phyloP scores from a whole-genome alignment of 208 protist genomes.

The Leishmania major region DNA sequence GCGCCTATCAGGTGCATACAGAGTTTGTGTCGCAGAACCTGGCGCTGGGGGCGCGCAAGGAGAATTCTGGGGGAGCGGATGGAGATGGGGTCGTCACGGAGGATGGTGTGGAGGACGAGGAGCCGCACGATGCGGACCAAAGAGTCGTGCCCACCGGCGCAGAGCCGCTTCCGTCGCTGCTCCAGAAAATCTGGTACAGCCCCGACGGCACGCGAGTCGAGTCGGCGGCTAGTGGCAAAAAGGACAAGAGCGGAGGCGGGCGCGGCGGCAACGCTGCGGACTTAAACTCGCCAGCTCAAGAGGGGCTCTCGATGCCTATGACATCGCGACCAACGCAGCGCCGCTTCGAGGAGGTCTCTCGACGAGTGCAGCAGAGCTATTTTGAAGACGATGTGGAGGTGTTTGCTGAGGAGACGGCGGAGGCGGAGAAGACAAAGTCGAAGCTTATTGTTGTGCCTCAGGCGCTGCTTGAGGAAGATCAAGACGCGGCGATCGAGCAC shows the following conservation, averaged over 20 bases:
- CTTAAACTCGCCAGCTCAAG: slow-evolving; percentile 11
- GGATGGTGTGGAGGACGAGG: slow-evolving; percentile 8
- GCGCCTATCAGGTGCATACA: slow-evolving; percentile 77
- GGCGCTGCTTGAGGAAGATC: slow-evolving; percentile 26
- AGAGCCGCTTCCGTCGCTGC: slow-evolving; percentile 62
- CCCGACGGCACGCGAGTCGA: slow-evolving; percentile 52
- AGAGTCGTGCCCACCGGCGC: slow-evolving; percentile 37
- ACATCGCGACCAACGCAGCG: slow-evolving; percentile 25
- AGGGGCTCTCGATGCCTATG: slow-evolving; percentile 15
- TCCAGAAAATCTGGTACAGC: slow-evolving; percentile 89
- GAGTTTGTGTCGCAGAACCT: slow-evolving; percentile 85
- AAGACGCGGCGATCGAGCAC: slow-evolving; percentile 9
- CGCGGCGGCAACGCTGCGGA: slow-evolving; percentile 6
- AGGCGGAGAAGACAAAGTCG: slow-evolving; percentile 16
- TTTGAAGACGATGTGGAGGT: slow-evolving; percentile 78
- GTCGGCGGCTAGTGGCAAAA: slow-evolving; percentile 8
- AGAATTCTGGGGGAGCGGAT: slow-evolving; percentile 17
- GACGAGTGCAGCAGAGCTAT: slow-evolving; percentile 87
- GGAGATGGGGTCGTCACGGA: neutral
- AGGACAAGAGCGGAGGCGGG: slow-evolving; percentile 6
- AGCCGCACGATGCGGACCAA: slow-evolving; percentile 9
- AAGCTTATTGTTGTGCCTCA: slow-evolving; percentile 41
- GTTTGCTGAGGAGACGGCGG: slow-evolving; percentile 41
- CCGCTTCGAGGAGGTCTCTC: slow-evolving; percentile 59
- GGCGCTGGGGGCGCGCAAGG: slow-evolving; percentile 45